phyloP scores from a whole-genome alignment of 192 early-diverging fungal species.

The Neocallimastix lanati region DNA sequence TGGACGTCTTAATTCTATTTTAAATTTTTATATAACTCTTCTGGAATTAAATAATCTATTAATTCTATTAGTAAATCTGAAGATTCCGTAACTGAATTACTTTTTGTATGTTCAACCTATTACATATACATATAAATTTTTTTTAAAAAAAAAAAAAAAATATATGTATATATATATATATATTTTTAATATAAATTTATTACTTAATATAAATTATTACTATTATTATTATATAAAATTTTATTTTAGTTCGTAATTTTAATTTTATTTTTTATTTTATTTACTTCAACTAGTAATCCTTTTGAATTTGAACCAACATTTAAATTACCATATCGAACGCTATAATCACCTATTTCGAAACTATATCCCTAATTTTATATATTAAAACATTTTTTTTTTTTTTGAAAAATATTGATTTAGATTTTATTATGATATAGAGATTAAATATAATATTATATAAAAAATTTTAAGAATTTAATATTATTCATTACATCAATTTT shows the following conservation, averaged over 20 bases:
- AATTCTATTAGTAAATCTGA: neutral
- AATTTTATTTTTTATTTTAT: too few relatives aligned
- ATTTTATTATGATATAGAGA: too few relatives aligned
- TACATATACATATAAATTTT: too few relatives aligned
- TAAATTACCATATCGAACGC: neutral
- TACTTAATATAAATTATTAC: too few relatives aligned
- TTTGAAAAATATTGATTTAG: too few relatives aligned
- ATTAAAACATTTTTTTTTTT: too few relatives aligned
- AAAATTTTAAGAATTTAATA: neutral
- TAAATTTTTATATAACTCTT: neutral
- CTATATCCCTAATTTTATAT: neutral
- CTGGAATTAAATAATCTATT: neutral
- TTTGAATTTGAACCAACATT: neutral
- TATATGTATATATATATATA: too few relatives aligned
- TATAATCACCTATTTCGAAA: neutral
- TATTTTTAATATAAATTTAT: too few relatives aligned
- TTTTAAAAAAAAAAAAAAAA: too few relatives aligned
- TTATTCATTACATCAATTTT: neutral
- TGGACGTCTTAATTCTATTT: neutral
- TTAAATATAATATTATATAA: too few relatives aligned
- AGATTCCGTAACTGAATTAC: neutral
- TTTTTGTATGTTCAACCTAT: neutral
- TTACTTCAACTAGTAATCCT: neutral
- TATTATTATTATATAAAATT: neutral
- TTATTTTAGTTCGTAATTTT: too few relatives aligned